Evolutionary conservation across 2,329 filamentous ascomycete species (phyloP).

Genomic region (Ophiostoma tasmaniense): DNA sequence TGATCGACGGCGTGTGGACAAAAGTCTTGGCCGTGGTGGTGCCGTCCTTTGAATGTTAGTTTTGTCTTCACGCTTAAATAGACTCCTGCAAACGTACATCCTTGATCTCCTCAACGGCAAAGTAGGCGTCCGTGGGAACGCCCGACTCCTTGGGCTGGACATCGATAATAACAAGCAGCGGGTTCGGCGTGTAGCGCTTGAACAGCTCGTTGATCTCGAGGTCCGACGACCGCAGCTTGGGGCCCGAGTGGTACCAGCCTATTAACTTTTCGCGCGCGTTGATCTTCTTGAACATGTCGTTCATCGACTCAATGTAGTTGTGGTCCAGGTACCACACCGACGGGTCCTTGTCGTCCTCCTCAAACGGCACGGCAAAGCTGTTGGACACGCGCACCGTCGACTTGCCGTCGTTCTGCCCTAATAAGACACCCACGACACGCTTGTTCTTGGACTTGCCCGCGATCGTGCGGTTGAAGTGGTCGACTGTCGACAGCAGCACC

Average conservation of each 20-base stretch:
- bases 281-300: conserved; percentile 99
- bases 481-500: conserved; percentile 93
- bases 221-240: conserved; percentile 92
- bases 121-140: conserved; percentile 97
- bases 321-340: conserved; percentile 99
- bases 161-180: conserved; percentile 93
- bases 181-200: conserved; percentile 97
- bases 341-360: conserved; percentile 97
- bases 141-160: conserved; percentile 97
- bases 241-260: conserved; percentile 98
- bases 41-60: conserved; percentile 60
- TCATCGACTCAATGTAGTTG: conserved; percentile 99
- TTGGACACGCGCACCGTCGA: conserved; percentile 87
- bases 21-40: conserved; percentile 96
- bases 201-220: conserved; percentile 99
- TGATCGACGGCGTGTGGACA: conserved; percentile 95
- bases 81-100: conserved; percentile 51
- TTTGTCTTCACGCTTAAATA: too few species aligned
- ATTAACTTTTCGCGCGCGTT: conserved; percentile 98
- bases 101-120: conserved; percentile 98
- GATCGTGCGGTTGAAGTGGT: conserved; percentile 91
- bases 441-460: conserved; percentile 76
- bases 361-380: conserved; percentile 97
- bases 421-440: conserved; percentile 86
- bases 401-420: conserved; percentile 94